Base-by-base conservation (phyloP, 495 filamentous ascomycete genomes). In the Annulohypoxylon stygium region DNA sequence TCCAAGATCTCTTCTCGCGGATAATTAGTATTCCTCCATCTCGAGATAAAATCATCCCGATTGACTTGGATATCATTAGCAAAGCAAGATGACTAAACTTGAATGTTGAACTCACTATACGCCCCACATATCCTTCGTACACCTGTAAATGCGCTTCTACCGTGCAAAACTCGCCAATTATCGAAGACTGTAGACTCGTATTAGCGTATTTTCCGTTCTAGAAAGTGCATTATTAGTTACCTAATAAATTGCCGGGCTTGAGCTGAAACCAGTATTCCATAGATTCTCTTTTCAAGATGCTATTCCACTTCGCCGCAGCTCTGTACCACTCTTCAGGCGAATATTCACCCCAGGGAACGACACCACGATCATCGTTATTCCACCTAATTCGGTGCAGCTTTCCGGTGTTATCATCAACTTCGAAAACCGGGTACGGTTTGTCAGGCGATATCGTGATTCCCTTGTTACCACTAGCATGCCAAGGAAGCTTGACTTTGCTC, bases 151-250 rank as follows among this genome's bases (percentile, higher is more conserved):
- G 88, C 86, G 20, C 88, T 87, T 70, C 95, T 85, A 3, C 94
- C 95, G 80, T 98, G 95, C 53, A 98, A 80, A 64, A 97, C 93
- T 67, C 95, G 87, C 94, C 94, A 98, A 76, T 98, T 98, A 79
- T 98, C 93, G 78, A 98, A 97, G 18, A 97, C 91, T 93, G 63
- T 47, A 23, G 4, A 26, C 47, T 6, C 12, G 26, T 1, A 48
- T 75, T n/a, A 78, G 60, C 20, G 60, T 16, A 50, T 54, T 59
- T 65, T 36, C 50, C 10, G 25, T 18, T 12, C 39, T 26, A 54
- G 7, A 60, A 4, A 20, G 34, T 41, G n/a, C 7, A 20, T 30
- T 81, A 89, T 78, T 81, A 94, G 89, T 78, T 81, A 94, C 93
- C 90, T 37, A 97, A 65, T n/a, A 90, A 86, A 55, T 81, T 90